These are phyloP conservation scores for Lactarius quietus DNA, from an alignment of 768 basidiomycete genomes.

Conservation along the genomic window DNA sequence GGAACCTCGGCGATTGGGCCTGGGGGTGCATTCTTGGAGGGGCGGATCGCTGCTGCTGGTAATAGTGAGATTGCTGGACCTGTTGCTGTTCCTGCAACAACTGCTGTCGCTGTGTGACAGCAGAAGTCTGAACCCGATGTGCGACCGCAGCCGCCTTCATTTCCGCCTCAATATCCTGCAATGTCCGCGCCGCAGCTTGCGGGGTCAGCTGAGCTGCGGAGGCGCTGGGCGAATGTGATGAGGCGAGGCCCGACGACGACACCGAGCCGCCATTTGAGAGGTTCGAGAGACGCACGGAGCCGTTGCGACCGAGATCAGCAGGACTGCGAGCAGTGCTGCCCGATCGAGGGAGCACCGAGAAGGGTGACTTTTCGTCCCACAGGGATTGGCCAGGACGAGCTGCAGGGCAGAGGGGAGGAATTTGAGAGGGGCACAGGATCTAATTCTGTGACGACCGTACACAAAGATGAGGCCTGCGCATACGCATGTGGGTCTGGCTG, in stretches of 20 bases:
- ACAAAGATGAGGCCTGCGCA: slow-evolving; percentile 25
- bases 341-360: slow-evolving; percentile 57
- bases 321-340: slow-evolving; percentile 17
- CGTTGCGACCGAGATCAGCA: slow-evolving; percentile 30
- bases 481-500: slow-evolving; percentile 18
- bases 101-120: slow-evolving; percentile 39
- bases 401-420: slow-evolving; percentile 36
- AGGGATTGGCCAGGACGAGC: slow-evolving; percentile 62
- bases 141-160: slow-evolving; percentile 57
- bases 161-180: slow-evolving; percentile 83
- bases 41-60: slow-evolving; percentile 50
- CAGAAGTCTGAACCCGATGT: slow-evolving; percentile 28
- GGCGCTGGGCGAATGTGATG: slow-evolving; percentile 17
- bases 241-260: slow-evolving; percentile 23
- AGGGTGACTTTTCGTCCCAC: slow-evolving; percentile 79
- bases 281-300: slow-evolving; percentile 26
- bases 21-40: slow-evolving; percentile 72
- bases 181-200: slow-evolving; percentile 39
- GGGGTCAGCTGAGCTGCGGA: slow-evolving; percentile 33
- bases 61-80: slow-evolving; percentile 37
- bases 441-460: slow-evolving; percentile 32
- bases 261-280: slow-evolving; percentile 19
- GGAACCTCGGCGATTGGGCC: slow-evolving; percentile 76
- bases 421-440: slow-evolving; percentile 30
- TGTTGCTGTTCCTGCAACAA: slow-evolving; percentile 33